Conservation (phyloP, 116 monocot species). For the Dioscorea cayenensis region DNA sequence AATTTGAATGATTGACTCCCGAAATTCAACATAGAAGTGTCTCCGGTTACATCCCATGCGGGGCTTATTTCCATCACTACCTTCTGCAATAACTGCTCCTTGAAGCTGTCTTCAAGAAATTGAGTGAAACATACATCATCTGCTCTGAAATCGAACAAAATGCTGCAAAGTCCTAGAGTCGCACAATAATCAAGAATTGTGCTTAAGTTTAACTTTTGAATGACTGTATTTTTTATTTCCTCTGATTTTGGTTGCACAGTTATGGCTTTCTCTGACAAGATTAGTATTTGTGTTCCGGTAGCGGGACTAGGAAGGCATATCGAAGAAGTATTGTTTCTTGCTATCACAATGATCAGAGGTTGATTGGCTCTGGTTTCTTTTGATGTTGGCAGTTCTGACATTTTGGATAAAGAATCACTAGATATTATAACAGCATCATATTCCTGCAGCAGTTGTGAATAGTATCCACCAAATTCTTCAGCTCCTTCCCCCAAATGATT, state of each 20-base stretch:
- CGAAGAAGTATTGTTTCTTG: constrained; percentile 17
- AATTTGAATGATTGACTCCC: constrained; percentile 20
- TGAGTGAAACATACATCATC: constrained; percentile 12
- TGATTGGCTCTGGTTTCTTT: constrained; percentile 65
- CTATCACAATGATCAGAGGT: constrained; percentile 60
- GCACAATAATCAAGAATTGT: constrained; percentile 56
- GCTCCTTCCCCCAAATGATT: constrained; percentile 36
- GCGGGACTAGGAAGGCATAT: constrained; percentile 30
- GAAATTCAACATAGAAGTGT: constrained; percentile 11
- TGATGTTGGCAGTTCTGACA: constrained; percentile 41
- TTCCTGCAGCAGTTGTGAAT: constrained; percentile 70
- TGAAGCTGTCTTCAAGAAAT: constrained; percentile 31
- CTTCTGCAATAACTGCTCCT: constrained; percentile 63
- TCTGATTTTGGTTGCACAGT: constrained; percentile 36
- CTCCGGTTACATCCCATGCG: constrained; percentile 19
- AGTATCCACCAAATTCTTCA: constrained; percentile 63
- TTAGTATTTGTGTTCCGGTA: constrained; percentile 17
- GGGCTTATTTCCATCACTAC: constrained; percentile 54
- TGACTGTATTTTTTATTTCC: constrained; percentile 34
- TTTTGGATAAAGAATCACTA: constrained; percentile 28
- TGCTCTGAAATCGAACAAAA: constrained; percentile 60
- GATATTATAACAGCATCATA: constrained; percentile 67
- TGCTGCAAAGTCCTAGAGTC: constrained; percentile 47
- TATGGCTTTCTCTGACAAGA: constrained; percentile 42
- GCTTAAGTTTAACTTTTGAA: constrained; percentile 36